These are phyloP conservation scores for Acanthamoeba triangularis DNA, from an alignment of 208 protist species.

Conservation along the genomic window DNA sequence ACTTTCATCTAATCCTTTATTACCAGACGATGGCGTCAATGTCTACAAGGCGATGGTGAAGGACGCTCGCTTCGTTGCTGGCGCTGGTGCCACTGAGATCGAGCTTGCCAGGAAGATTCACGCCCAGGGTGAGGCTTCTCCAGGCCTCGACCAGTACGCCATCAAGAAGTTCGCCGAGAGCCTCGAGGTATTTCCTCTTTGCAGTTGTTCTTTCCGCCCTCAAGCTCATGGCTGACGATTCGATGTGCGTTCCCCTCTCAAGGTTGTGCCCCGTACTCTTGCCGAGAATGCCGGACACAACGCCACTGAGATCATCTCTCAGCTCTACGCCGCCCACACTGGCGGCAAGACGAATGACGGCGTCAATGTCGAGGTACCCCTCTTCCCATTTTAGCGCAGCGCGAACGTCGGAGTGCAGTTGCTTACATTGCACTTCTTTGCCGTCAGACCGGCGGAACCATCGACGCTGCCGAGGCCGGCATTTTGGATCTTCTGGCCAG, in stretches of 20 bases:
- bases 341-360: constrained; percentile 94
- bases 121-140: constrained; percentile 80
- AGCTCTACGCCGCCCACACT: constrained; percentile 97
- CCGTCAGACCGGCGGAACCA: constrained; percentile 87
- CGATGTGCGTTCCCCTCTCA: background rate
- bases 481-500: constrained; percentile 97
- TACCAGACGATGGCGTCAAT: constrained; percentile 98
- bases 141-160: constrained; percentile 99
- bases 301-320: constrained; percentile 96
- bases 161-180: constrained; percentile 98
- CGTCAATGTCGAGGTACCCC: constrained; percentile 95
- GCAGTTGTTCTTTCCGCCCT: background rate
- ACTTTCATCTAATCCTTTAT: background rate
- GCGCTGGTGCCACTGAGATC: constrained; percentile 99
- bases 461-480: constrained; percentile 93
- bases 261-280: constrained; percentile 98
- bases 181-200: constrained; percentile 91
- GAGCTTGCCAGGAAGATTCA: constrained; percentile 91
- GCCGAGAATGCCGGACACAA: constrained; percentile 99
- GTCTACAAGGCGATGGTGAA: constrained; percentile 96
- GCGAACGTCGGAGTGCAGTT: background rate
- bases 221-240: too few relatives aligned
- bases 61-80: constrained; percentile 96
- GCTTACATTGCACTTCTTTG: background rate
- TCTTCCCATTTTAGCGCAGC: background rate